A percentile compares a stretch with the other conserved stretches of the same genome.
These are phyloP conservation scores for Irpex sp. DNA, from an alignment of 1,284 basidiomycete species.

Conservation along the genomic window DNA sequence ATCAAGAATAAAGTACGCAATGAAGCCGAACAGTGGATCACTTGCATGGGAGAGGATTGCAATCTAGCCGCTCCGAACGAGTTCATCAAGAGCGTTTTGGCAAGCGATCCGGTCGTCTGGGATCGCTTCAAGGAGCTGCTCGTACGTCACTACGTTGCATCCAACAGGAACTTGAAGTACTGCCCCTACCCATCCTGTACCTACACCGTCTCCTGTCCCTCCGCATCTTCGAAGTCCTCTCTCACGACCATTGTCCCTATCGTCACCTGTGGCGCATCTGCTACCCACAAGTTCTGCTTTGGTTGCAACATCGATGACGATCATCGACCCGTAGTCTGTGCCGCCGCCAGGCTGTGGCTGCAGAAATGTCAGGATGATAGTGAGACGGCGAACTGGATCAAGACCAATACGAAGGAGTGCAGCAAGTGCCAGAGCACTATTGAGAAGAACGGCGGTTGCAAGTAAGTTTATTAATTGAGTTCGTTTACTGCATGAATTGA, in stretches of 20 bases:
- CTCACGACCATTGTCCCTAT: conserved; percentile 83
- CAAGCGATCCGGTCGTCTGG: conserved; percentile 42
- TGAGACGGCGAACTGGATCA: conserved; percentile 99
- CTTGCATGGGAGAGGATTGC: conserved; percentile 94
- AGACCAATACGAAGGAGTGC: conserved; percentile 99
- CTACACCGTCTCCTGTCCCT: conserved; percentile 84
- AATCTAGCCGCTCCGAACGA: conserved; percentile 65
- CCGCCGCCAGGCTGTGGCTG: conserved; percentile 88
- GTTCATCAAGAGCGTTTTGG: conserved; percentile 47
- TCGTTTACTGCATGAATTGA: neutral
- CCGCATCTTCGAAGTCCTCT: conserved; percentile 67
- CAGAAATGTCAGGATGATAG: conserved; percentile 97
- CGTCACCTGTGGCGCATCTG: conserved; percentile 70
- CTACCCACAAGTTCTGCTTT: conserved; percentile 83
- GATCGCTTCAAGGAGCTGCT: conserved; percentile 81
- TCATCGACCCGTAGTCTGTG: conserved; percentile 89
- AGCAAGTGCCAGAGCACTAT: conserved; percentile 93
- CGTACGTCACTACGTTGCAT: conserved; percentile 87
- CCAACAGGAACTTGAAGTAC: conserved; percentile 82
- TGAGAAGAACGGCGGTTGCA: conserved; percentile 99
- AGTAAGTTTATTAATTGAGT: conserved; percentile 50
- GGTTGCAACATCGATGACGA: conserved; percentile 83
- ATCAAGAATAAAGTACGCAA: conserved; percentile 81
- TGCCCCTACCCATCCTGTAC: conserved; percentile 87
- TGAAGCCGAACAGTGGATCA: conserved; percentile 84